Conservation (phyloP, 2,329 filamentous ascomycete genomes). For the Curvularia eragrostidis region DNA sequence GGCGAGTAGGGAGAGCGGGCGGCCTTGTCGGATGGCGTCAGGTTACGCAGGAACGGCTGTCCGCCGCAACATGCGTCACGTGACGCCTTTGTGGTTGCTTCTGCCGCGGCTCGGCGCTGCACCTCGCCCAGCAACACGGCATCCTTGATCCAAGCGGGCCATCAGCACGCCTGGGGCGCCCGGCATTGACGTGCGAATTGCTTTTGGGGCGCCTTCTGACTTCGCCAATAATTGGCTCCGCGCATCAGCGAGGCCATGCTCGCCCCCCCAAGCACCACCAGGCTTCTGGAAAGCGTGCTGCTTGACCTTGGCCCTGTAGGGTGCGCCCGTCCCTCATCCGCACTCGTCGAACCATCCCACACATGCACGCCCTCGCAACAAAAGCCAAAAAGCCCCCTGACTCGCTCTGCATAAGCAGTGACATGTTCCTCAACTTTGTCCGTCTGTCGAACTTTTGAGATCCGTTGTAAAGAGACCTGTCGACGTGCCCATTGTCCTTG, state of each 20-base stretch:
- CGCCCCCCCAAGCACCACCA: constrained; percentile 23
- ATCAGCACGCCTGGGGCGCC: constrained; percentile 3
- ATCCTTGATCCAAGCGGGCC: constrained; percentile 3
- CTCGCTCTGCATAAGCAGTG: constrained; percentile 20
- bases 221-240: constrained; percentile 7
- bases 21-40: not conserved
- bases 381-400: constrained; percentile 8
- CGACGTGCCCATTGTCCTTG: constrained; percentile 6
- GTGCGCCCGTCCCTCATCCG: constrained; percentile 3
- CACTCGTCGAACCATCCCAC: constrained; percentile 30
- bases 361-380: constrained; percentile 20
- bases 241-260: constrained; percentile 13
- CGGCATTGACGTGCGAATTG: constrained; percentile 12
- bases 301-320: constrained; percentile 11
- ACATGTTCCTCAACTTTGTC: constrained; percentile 12
- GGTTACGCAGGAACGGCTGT: not conserved
- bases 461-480: not conserved
- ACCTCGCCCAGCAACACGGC: constrained; percentile 10
- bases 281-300: constrained; percentile 6
- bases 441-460: constrained; percentile 2
- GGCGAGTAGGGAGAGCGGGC: not conserved
- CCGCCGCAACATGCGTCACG: not conserved
- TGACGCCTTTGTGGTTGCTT: constrained; percentile 2
- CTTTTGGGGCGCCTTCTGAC: constrained; percentile 21
- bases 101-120: constrained; percentile 12